A percentile compares a stretch with the other conserved stretches of the same genome.
phyloP scores from a whole-genome alignment of 768 basidiomycete genomes.

The Udeniomyces megalosporus region DNA sequence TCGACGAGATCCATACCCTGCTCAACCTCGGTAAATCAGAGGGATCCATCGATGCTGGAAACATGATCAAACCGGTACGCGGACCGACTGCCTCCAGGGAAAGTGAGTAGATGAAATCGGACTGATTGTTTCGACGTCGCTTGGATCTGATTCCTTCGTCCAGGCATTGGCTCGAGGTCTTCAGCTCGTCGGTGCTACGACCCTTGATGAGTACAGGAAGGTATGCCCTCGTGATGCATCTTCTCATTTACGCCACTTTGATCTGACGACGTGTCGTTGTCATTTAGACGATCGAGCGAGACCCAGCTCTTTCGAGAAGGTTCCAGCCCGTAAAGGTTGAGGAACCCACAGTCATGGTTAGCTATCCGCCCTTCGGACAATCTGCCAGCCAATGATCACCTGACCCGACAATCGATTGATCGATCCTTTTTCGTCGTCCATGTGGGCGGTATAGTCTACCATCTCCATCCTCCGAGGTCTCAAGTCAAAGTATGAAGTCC shows the following conservation, averaged over 20 bases:
- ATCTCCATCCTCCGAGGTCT: constrained; percentile 61
- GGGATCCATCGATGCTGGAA: constrained; percentile 75
- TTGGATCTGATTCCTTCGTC: not conserved
- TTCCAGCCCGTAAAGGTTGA: constrained; percentile 76
- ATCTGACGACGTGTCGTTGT: not conserved
- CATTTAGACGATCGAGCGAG: constrained; percentile 58
- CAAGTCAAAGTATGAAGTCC: constrained; percentile 70
- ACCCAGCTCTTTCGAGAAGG: constrained; percentile 68
- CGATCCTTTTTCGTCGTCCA: not conserved
- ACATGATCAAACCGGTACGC: constrained; percentile 19
- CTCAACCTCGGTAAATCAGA: constrained; percentile 72
- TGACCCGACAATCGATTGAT: no score
- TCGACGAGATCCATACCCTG: constrained; percentile 77
- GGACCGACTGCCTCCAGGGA: no score
- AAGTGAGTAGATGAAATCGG: no score
- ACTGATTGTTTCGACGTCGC: not conserved
- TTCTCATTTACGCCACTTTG: not conserved
- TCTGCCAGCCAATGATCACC: no score
- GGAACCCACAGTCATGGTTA: constrained; percentile 58
- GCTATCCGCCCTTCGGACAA: not conserved
- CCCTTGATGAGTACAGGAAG: constrained; percentile 30
- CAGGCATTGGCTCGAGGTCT: constrained; percentile 74
- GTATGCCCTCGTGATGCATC: constrained; percentile 38
- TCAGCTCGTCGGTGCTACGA: constrained; percentile 79
- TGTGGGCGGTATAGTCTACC: constrained; percentile 17